Evolutionary conservation across 306 rosid species (phyloP), one percentile per base, ranked within the genome.

Genomic region (Vigna angularis): DNA sequence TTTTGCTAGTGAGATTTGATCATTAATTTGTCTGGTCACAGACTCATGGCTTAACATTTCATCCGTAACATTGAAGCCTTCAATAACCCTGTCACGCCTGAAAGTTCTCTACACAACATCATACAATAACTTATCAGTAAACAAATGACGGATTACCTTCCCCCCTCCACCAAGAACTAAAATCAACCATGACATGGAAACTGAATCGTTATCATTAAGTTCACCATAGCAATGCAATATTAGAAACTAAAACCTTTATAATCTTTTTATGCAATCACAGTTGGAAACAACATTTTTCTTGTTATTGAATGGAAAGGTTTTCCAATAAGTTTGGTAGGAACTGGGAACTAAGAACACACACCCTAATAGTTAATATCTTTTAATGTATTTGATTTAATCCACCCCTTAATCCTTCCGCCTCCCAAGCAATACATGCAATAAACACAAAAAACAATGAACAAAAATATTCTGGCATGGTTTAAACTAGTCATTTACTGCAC

Each of bases 1-100:
- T 84, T 91, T 91, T 18, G 96, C 96, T 6, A 91, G 85, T 75
- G 88, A 83, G 74, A 91, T 86, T 69, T 89, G 96, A 69, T 91
- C 96, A 79, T 77, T 91, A 7, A 91, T 77, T 72, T 91, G 96
- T 83, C 96, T 85, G 32, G 93, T 40, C 45, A 89, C 91, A 1
- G 96, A 91, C 69, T 82, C 63, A 4, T 91, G 87, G 70, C 75
- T 88, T 83, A 90, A 69, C 95, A 88, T 86, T 76, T 88, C 95
- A 51, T 88, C 91, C 0, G 92, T 90, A 71, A 90, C 77, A 82
- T 90, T 90, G 71, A 90, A 83, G 30, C 89, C 88, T 85, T 89
- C 93, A 76, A 84, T 80, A 8, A 87, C 50, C 77, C 86, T 85
- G n/a, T 91, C 91, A 36, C 76, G 80, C 83, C 85, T 82, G 87